Evolutionary conservation across 176 grass and related monocot genomes (phyloP), one percentile per base, ranked within the genome.

Genomic region (Leersia perrieri): DNA sequence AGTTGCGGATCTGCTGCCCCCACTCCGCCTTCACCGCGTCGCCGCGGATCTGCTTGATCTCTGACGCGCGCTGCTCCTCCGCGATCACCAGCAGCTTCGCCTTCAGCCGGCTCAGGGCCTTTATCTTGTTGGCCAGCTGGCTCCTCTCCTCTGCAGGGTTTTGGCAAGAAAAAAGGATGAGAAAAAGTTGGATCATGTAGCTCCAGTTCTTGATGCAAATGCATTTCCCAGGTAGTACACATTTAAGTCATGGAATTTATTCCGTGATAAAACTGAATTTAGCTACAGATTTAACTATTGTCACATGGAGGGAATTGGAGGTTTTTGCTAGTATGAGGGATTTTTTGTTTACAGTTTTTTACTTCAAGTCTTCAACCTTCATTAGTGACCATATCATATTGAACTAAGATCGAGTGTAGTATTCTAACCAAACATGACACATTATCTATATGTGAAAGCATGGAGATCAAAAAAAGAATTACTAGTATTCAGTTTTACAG

Each of bases 1-100:
- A 98, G 78, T 98, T 98, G 42, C 95, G 92, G 73, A 98, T 98
- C 85, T 98, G 95, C 49, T 98, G 95, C 45, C 95, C 95, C 95
- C 95, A 98, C 67, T 98, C 95, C 0, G 95, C 92, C 83, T 98
- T 98, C 90, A 98, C 95, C 20, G 35, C 80, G 28, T 98, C 95
- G 2, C 95, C 92, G 15, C 95, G 87, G 66, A 98, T 98, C 78
- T 98, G 88, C 84, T 91, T 95, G 64, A 98, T 98, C 78, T 98
- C 92, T 2, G 92, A 95, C 1, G 95, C 92, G n/a, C 90, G 90
- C 83, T 98, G 95, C 80, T 98, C 95, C 82, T 83, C 84, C 1
- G 88, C 88, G 20, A 98, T 91, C 34, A 98, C 95, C 20, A 98
- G 88, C 68, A 98, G 78, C 77, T 95, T 98, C 1, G 92, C 92